These are phyloP conservation scores for Cercophora newfieldiana DNA, from an alignment of 495 filamentous ascomycete species.

Conservation along the genomic window DNA sequence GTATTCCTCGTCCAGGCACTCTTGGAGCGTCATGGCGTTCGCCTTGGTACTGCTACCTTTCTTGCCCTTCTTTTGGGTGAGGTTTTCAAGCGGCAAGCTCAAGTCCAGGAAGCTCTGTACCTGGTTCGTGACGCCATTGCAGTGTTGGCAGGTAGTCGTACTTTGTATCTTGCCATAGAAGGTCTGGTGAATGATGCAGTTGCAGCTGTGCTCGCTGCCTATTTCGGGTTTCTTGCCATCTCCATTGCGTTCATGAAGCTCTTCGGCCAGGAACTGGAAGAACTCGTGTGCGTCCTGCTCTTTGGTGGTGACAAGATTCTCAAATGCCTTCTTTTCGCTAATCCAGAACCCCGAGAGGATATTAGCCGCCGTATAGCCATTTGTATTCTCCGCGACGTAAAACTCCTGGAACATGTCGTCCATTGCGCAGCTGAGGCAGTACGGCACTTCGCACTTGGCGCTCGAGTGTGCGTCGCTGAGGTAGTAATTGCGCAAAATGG, in stretches of 20 bases:
- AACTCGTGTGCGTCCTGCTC: slow-evolving; percentile 97
- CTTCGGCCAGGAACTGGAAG: slow-evolving; percentile 87
- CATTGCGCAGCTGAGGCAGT: slow-evolving; percentile 84
- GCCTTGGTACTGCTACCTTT: slow-evolving; percentile 35
- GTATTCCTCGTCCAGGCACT: slow-evolving; percentile 79
- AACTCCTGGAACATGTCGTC: slow-evolving; percentile 92
- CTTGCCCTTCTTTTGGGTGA: slow-evolving; percentile 52
- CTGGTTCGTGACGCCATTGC: slow-evolving; percentile 72
- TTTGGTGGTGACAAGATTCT: slow-evolving; percentile 84
- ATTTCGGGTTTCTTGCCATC: slow-evolving; percentile 55
- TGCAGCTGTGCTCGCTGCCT: slow-evolving; percentile 64
- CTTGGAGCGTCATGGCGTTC: slow-evolving; percentile 61
- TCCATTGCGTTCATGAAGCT: slow-evolving; percentile 71
- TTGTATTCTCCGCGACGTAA: slow-evolving; percentile 74
- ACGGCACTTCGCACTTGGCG: slow-evolving; percentile 61
- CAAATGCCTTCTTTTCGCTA: slow-evolving; percentile 56
- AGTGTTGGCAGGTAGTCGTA: slow-evolving; percentile 83
- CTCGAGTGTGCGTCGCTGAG: slow-evolving; percentile 79
- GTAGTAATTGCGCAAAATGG: slow-evolving; percentile 80
- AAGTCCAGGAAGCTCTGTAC: slow-evolving; percentile 86
- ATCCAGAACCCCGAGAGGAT: slow-evolving; percentile 81
- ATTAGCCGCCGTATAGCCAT: slow-evolving; percentile 79
- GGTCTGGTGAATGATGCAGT: slow-evolving; percentile 83
- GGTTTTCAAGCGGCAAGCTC: slow-evolving; percentile 72
- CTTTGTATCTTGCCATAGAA: slow-evolving; percentile 87